phyloP scores from a whole-genome alignment of 2,329 filamentous ascomycete species.

The Dactylonectria macrodidyma region DNA sequence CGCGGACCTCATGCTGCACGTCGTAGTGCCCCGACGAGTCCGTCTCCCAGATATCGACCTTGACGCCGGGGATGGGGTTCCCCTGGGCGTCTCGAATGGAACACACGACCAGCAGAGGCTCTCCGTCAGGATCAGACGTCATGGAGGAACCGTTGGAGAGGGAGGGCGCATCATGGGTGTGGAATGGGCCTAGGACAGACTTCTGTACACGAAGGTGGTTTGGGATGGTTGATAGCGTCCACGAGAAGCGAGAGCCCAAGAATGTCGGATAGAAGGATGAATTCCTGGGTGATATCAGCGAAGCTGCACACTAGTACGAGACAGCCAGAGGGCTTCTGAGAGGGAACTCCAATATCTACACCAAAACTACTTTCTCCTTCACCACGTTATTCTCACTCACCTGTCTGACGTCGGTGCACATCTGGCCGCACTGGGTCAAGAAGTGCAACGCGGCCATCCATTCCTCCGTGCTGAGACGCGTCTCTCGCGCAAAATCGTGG shows the following conservation, averaged over 20 bases:
- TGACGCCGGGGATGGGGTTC: constrained; percentile 71
- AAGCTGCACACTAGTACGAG: not conserved
- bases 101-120: constrained; percentile 77
- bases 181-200: constrained; percentile 83
- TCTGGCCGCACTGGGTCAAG: constrained; percentile 77
- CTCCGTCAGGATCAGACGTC: constrained; percentile 74
- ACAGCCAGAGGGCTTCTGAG: not conserved
- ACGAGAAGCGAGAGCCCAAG: constrained; percentile 83
- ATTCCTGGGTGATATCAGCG: constrained; percentile 65
- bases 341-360: not conserved
- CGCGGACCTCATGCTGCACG: constrained; percentile 76
- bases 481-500: constrained; percentile 84
- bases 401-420: constrained; percentile 70
- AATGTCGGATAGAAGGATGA: constrained; percentile 83
- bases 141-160: constrained; percentile 69
- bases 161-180: constrained; percentile 77
- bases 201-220: constrained; percentile 76
- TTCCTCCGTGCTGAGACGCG: constrained; percentile 77
- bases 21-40: constrained; percentile 84
- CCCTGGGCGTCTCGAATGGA: constrained; percentile 74
- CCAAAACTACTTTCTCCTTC: not conserved
- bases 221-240: constrained; percentile 84
- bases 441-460: constrained; percentile 81
- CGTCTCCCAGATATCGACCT: constrained; percentile 86
- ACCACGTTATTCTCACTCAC: not conserved